Percentiles rank a stretch among this genome's conserved stretches.
Conservation (phyloP, 768 basidiomycete species). For the Mycena floridula region DNA sequence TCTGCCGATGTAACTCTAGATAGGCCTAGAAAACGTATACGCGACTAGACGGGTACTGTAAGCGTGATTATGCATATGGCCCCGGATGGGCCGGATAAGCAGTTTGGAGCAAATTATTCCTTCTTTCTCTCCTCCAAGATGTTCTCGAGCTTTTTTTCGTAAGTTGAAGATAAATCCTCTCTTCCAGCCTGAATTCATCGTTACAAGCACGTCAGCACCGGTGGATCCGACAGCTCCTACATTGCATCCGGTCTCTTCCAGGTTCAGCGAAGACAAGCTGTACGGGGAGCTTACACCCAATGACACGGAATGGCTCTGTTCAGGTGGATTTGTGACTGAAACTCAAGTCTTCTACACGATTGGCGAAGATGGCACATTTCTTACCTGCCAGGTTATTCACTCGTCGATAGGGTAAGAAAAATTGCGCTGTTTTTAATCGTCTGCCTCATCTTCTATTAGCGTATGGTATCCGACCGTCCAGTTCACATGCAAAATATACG, state of each 20-base stretch:
- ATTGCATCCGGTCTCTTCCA: constrained; percentile 76
- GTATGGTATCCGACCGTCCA: constrained; percentile 94
- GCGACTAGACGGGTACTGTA: no score
- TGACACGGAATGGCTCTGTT: constrained; percentile 75
- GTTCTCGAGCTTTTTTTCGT: constrained; percentile 80
- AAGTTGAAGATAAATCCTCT: constrained; percentile 27
- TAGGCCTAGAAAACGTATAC: no score
- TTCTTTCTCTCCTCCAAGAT: constrained; percentile 27
- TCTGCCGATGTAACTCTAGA: no score
- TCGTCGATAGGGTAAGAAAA: constrained; percentile 86
- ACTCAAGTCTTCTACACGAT: constrained; percentile 86
- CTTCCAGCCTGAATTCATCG: background rate
- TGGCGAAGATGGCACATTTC: constrained; percentile 68
- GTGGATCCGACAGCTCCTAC: constrained; percentile 68
- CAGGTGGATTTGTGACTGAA: constrained; percentile 80
- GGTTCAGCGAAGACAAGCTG: constrained; percentile 46
- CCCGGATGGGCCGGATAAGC: no score
- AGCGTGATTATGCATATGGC: no score
- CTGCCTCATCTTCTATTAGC: constrained; percentile 31
- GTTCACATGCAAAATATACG: constrained; percentile 84
- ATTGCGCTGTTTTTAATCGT: constrained; percentile 3
- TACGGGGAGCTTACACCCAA: constrained; percentile 70
- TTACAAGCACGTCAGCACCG: constrained; percentile 50
- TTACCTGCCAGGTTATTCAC: constrained; percentile 86
- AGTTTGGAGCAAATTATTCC: no score